Evolutionary conservation across 495 filamentous ascomycete genomes (phyloP), one percentile per base, ranked within the genome.

Genomic region (Tuber umbilicatum): DNA sequence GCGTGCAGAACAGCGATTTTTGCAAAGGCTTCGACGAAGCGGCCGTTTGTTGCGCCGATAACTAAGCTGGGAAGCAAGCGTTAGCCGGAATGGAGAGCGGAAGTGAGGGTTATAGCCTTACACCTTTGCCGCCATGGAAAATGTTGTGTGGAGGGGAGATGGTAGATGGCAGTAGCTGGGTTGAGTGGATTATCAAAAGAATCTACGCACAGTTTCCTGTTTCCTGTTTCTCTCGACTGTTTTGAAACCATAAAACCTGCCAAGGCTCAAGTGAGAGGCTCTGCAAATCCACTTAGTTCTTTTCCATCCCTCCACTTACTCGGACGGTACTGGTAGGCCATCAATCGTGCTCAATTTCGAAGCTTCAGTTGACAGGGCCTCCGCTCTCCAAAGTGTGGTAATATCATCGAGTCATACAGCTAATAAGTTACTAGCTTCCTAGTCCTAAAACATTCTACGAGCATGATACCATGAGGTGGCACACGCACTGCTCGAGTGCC

Each of bases 1-100:
- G 86, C 82, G 73, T 98, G 93, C 12, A 97, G 84, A 35, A 90
- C 88, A 1, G 89, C 84, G 16, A 97, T 85, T 83, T 97, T 98
- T 70, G 87, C 85, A 84, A 98, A 95, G 0, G 91, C 89, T 21
- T 89, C 83, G 64, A 85, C 84, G 72, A 97, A 86, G 80, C 91
- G 88, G 76, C 94, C 93, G 80, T 92, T 90, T 43, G 94, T 84
- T 76, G 89, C 87, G 14, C 95, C 94, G 72, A 94, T 85, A 27
- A 97, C 92, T 78, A 97, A 86, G 47, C 94, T 97, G 76, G 74
- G 50, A 77, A 69, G 27, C 31, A 35, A 64, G 77, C 35, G 79
- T 87, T 82, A 87, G 84, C 81, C 40, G 43, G 37, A 41, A 19
- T 21, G 16, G 41, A 41, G 37, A 19, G 16, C 43, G 19, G 41